Conservation (phyloP, 2,329 filamentous ascomycete species). For the Metarhizium rileyi region DNA sequence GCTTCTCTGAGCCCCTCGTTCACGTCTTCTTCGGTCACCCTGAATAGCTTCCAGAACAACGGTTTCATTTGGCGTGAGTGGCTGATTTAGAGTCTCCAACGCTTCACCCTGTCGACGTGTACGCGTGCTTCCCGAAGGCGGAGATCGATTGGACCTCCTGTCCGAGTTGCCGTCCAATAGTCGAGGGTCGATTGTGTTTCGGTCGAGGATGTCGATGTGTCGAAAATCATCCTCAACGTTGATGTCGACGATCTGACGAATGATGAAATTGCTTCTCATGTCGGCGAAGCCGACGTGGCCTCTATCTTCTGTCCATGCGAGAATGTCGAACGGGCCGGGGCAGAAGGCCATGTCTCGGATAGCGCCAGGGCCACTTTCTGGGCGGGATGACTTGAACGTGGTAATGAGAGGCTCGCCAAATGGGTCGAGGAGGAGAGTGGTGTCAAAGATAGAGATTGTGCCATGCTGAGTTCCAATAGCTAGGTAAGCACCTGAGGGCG, state of each 20-base stretch:
- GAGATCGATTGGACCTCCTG: constrained; percentile 21
- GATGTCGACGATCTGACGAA: constrained; percentile 59
- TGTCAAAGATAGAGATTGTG: constrained; percentile 66
- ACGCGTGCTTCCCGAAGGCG: constrained; percentile 3
- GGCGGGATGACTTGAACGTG: constrained; percentile 68
- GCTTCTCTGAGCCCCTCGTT: constrained; percentile 25
- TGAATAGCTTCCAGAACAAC: constrained; percentile 47
- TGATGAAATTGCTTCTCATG: constrained; percentile 54
- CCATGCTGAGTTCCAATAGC: constrained; percentile 75
- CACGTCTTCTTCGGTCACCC: constrained; percentile 40
- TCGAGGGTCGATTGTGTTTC: constrained; percentile 42
- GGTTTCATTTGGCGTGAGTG: constrained; percentile 44
- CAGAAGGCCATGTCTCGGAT: constrained; percentile 89
- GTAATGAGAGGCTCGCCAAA: constrained; percentile 56
- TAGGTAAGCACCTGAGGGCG: constrained; percentile 57
- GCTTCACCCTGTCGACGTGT: constrained; percentile 16
- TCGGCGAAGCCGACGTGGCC: constrained; percentile 67
- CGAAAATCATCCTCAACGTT: constrained; percentile 48
- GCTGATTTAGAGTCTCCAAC: constrained; percentile 37
- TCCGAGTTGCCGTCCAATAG: constrained; percentile 38
- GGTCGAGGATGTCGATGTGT: constrained; percentile 46
- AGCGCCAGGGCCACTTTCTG: constrained; percentile 61
- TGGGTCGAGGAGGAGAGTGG: constrained; percentile 33
- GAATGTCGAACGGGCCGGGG: constrained; percentile 77
- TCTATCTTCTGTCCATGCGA: constrained; percentile 90